A percentile compares a stretch with the other conserved stretches of the same genome.
phyloP scores from a whole-genome alignment of 129 eudicot species.

The Heracleum sosnowskyi region DNA sequence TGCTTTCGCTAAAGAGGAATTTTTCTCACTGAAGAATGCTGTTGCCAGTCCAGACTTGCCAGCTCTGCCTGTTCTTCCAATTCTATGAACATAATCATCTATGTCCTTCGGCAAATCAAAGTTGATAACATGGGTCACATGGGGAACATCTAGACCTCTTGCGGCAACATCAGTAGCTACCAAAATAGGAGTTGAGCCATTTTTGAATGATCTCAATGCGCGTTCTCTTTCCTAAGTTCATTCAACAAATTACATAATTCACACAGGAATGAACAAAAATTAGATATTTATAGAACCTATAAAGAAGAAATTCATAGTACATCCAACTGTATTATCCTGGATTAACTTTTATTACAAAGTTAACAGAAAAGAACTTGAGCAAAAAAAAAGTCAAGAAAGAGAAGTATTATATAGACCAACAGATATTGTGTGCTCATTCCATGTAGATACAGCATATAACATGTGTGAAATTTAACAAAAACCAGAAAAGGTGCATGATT shows the following conservation, averaged over 20 bases:
- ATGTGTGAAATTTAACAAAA: not conserved
- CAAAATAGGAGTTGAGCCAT: slow-evolving; percentile 46
- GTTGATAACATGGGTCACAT: slow-evolving; percentile 65
- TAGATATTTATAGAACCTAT: not conserved
- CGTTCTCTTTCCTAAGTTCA: slow-evolving; percentile 53
- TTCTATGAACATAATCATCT: slow-evolving; percentile 71
- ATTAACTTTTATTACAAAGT: not conserved
- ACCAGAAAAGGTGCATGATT: not conserved
- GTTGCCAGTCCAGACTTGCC: slow-evolving; percentile 74
- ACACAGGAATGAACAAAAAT: not conserved
- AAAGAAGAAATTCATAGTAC: not conserved
- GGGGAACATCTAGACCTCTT: slow-evolving; percentile 61
- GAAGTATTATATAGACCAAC: not conserved
- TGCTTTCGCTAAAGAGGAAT: slow-evolving; percentile 35
- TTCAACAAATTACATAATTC: not conserved
- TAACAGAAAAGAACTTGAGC: not conserved
- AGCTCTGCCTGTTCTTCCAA: slow-evolving; percentile 73
- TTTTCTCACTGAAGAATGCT: slow-evolving; percentile 48
- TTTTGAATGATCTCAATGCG: slow-evolving; percentile 41
- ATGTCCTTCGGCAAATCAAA: slow-evolving; percentile 61
- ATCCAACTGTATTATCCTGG: no score
- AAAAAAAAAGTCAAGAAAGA: not conserved
- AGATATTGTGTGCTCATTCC: not conserved
- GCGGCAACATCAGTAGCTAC: slow-evolving; percentile 84
- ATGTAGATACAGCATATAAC: not conserved